Evolutionary conservation across 2,329 filamentous ascomycete genomes (phyloP).

Genomic region (Fusarium anthophilum): DNA sequence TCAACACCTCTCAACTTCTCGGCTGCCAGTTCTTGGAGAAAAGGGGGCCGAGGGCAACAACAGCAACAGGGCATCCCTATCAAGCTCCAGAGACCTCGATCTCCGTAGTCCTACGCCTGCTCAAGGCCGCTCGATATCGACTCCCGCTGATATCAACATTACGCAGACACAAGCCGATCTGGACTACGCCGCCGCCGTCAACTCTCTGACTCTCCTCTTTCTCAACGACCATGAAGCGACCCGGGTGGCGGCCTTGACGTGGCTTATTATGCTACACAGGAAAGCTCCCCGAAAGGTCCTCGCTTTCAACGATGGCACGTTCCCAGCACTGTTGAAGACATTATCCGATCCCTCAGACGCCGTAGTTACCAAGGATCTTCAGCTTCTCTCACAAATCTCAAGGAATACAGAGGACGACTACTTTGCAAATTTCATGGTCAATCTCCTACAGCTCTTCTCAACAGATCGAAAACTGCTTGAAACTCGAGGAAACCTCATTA

Average conservation of each 20-base stretch:
- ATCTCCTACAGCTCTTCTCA: slow-evolving; percentile 92
- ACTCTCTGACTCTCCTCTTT: slow-evolving; percentile 90
- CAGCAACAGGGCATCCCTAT: slow-evolving; percentile 62
- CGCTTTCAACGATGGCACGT: slow-evolving; percentile 96
- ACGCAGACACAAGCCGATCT: slow-evolving; percentile 71
- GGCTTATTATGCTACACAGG: slow-evolving; percentile 97
- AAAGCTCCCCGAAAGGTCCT: slow-evolving; percentile 94
- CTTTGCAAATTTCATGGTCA: slow-evolving; percentile 98
- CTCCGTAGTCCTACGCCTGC: slow-evolving; percentile 61
- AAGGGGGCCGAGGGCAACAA: slow-evolving; percentile 55
- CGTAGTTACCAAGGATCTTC: slow-evolving; percentile 93
- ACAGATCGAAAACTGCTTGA: slow-evolving; percentile 92
- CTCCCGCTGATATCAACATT: slow-evolving; percentile 55
- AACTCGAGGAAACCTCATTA: slow-evolving; percentile 93
- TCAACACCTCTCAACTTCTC: slow-evolving; percentile 48
- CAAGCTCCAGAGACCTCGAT: slow-evolving; percentile 64
- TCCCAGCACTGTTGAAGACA: slow-evolving; percentile 94
- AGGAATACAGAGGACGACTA: slow-evolving; percentile 97
- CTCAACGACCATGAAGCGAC: slow-evolving; percentile 97
- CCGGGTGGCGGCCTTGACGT: slow-evolving; percentile 89
- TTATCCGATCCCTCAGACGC: slow-evolving; percentile 94
- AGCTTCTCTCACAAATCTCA: slow-evolving; percentile 94
- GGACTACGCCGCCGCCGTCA: slow-evolving; percentile 96
- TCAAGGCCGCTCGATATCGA: slow-evolving; percentile 57
- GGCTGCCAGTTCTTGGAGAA: slow-evolving; percentile 56